Base-by-base conservation (phyloP, 441 rosid species). In the Raphanus hybrid region DNA sequence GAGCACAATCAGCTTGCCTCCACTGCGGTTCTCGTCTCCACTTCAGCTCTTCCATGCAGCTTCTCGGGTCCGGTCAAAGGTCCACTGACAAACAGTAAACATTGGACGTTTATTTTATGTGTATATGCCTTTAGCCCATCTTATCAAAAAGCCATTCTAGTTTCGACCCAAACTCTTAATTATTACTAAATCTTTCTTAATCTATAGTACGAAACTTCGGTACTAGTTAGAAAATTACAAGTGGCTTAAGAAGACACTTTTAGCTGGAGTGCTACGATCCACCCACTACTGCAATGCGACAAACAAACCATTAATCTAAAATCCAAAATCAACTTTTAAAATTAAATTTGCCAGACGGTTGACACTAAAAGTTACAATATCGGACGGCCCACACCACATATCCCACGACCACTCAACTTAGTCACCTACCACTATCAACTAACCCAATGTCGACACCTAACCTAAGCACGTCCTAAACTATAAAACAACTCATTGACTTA, bases 1-100 rank as follows among this genome's bases (percentile, higher is more conserved):
- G 2, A 94, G 90, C 57, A 90, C 97, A 14, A 94, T 72, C 82
- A 92, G 87, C 85, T 90, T 94, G 4, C 85, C 67, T 73, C 90
- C 98, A 0, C 67, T 80, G 60, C 84, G 87, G 48, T 93, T 93
- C 20, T 84, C 91, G 6, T 75, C 93, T 34, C 39, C 39, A 5
- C 39, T 6, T 34, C 39, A 34, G 32, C 32, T 29, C 32, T 29
- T 29, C 5, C 34, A 29, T 29, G 34, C 34, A 29, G 34, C 34
- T 39, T 39, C 45, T 39, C 45, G 0, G 45, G 45, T 39, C 45
- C 11, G 11, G 9, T 39, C 43, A 39, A 39, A 39, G 9, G 41
- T 35, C 41, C 41, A 8, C 4, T 43, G 11, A 43, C 52, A 11
- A 43, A 43, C 45, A 39, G 11, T 8, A 39, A 8, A 8, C 45